Evolutionary conservation across 768 basidiomycete species (phyloP), one percentile per base, ranked within the genome.

Genomic region (Stropharia rugosoannulata): DNA sequence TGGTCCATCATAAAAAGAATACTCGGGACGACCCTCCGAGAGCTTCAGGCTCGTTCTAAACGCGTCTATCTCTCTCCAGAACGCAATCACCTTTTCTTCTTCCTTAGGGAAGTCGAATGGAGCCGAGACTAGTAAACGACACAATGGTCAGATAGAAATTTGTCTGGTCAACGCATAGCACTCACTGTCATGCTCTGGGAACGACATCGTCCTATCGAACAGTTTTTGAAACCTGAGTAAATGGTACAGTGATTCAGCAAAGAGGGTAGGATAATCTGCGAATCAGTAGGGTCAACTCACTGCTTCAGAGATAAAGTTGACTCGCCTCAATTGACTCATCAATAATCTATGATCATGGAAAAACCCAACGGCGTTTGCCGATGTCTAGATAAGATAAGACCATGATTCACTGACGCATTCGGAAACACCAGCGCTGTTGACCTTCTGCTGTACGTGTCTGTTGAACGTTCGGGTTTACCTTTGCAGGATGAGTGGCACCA

Each of bases 11-110:
- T 94, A 98, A 78, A 99, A 99, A 19, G 94, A 85, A 70, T 80
- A 99, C 66, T 91, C 86, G 15, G 95, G 94, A 38, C 87, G 81
- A 3, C 95, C 95, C 67, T 96, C 89, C 0, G 93, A 93, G 44
- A 95, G 85, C 75, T 93, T 94, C 63, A 98, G 73, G 62, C 90
- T 93, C 6, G 95, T 98, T 67, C 89, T 85, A 74, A 99, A 99
- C 58, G 97, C 97, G 76, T 98, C 93, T 69, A 99, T 99, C 69
- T 95, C 94, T 62, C 83, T 80, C 96, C 96, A 98, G 75, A 85
- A 98, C 49, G 80, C 78, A 59, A 97, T 75, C 53, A 97, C 93
- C 64, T 94, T 93, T 68, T 90, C 87, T 69, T 95, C 93, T 71
- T 94, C 93, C 71, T 84, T 85, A 16, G 93, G 76, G 68, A 95